These are phyloP conservation scores for Anthracocystis setariae DNA, from an alignment of 1,284 basidiomycete species.

Conservation along the genomic window DNA sequence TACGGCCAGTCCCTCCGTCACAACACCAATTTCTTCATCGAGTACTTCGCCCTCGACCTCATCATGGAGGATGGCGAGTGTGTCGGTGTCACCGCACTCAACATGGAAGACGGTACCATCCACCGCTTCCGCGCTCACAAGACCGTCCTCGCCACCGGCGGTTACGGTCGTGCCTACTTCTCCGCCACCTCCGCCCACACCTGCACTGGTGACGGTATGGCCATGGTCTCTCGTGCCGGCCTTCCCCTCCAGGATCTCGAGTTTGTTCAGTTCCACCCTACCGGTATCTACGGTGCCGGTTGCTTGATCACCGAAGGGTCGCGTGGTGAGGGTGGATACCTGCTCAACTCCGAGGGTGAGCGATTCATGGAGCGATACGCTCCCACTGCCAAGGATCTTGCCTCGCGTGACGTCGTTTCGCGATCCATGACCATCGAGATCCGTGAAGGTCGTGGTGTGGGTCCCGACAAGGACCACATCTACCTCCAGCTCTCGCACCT, in stretches of 20 bases:
- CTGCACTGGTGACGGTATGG: constrained; percentile 98
- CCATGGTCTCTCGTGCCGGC: constrained; percentile 96
- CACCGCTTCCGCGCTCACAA: constrained; percentile 99
- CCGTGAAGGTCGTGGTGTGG: constrained; percentile 98
- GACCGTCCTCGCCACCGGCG: constrained; percentile 97
- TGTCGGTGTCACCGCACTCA: constrained; percentile 97
- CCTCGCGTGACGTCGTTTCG: constrained; percentile 98
- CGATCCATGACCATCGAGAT: constrained; percentile 99
- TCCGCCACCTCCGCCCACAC: constrained; percentile 99
- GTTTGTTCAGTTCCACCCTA: constrained; percentile 99
- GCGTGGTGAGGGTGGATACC: constrained; percentile 98
- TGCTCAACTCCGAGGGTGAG: constrained; percentile 98
- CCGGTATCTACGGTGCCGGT: constrained; percentile 98
- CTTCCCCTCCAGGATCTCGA: constrained; percentile 96
- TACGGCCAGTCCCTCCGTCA: constrained; percentile 99
- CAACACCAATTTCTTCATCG: constrained; percentile 99
- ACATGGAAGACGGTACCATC: constrained; percentile 99
- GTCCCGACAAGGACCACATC: constrained; percentile 97
- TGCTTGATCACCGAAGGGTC: constrained; percentile 99
- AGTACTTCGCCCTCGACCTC: constrained; percentile 94
- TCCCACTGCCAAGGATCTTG: constrained; percentile 98
- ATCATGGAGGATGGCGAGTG: constrained; percentile 99
- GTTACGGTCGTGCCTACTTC: constrained; percentile 98
- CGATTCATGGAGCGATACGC: constrained; percentile 99
- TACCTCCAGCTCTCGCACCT: constrained; percentile 97